Conservation (phyloP, 192 early-diverging fungal genomes). For the Oehlia diaphana region DNA sequence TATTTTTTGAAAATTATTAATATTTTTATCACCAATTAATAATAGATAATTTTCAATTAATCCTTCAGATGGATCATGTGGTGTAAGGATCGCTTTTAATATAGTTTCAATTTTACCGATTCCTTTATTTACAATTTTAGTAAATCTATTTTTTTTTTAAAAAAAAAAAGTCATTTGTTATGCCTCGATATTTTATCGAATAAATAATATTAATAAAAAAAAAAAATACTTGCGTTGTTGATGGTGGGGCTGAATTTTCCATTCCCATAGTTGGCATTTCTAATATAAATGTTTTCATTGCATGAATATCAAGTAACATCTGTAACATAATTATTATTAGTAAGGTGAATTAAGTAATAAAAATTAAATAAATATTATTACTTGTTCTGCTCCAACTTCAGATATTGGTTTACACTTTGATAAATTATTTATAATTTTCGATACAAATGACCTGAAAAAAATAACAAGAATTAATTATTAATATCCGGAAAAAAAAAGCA, state of each 20-base stretch:
- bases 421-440: slow-evolving; percentile 68
- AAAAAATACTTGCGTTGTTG: slow-evolving; percentile 54
- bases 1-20: slow-evolving; percentile 73
- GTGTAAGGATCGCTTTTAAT: slow-evolving; percentile 86
- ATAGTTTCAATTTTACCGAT: slow-evolving; percentile 81
- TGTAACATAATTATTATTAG: slow-evolving; percentile 14
- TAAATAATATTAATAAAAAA: too few species aligned
- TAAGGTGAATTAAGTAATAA: neutral
- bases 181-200: neutral
- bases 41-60: slow-evolving; percentile 90
- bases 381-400: slow-evolving; percentile 95
- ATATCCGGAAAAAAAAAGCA: slow-evolving; percentile 2
- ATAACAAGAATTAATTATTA: neutral
- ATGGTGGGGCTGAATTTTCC: slow-evolving; percentile 51
- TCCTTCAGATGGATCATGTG: slow-evolving; percentile 77
- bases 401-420: slow-evolving; percentile 78
- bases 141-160: slow-evolving; percentile 69
- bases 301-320: slow-evolving; percentile 92
- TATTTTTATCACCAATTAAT: slow-evolving; percentile 72
- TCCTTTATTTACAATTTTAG: slow-evolving; percentile 81
- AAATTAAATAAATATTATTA: slow-evolving; percentile 25
- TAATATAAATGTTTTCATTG: slow-evolving; percentile 80
- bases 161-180: neutral
- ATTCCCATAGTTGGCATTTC: slow-evolving; percentile 70
- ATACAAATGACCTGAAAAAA: slow-evolving; percentile 63